Evolutionary conservation across 306 rosid species (phyloP), one percentile per base, ranked within the genome.

Genomic region (Quercus cerris): DNA sequence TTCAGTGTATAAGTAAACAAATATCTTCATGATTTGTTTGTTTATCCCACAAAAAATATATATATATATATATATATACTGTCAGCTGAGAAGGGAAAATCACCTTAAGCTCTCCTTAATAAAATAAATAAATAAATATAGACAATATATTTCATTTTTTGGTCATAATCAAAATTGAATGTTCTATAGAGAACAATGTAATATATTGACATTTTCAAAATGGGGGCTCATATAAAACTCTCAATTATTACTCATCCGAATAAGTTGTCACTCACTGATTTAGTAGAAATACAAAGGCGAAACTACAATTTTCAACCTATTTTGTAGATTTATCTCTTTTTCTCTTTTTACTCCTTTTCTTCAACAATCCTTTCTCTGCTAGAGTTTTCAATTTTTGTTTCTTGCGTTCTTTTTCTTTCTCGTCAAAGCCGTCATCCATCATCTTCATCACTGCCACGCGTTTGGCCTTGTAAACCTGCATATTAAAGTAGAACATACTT

Each of bases 401-500:
- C 80, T 90, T 90, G 68, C 97, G 84, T 75, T 88, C 94, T 71
- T 92, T 79, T 23, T 87, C 95, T 82, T 82, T 88, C 86, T 92
- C 93, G 61, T 87, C 93, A 81, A 91, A 94, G 44, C 94, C 97
- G 75, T 90, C 94, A 82, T 93, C 95, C 81, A 87, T 70, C 95
- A 94, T 93, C 78, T 86, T 93, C 94, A 94, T 94, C 44, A 38
- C 77, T 22, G 94, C 97, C 44, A 90, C 95, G 57, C 87, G 88
- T 75, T 85, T 90, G 41, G 97, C 99, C 70, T 84, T 90, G 86
- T 81, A 91, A 84, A 93, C 93, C 98, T 93, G 81, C 80, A 58
- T 31, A 46, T 41, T 77, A 67, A 10, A 23, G 74, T 20, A 68
- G 46, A 79, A 14, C 54, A 81, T 35, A 19, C 46, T n/a, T 30